Conservation (phyloP, 257 asterid species). For the Capsicum baccatum region DNA sequence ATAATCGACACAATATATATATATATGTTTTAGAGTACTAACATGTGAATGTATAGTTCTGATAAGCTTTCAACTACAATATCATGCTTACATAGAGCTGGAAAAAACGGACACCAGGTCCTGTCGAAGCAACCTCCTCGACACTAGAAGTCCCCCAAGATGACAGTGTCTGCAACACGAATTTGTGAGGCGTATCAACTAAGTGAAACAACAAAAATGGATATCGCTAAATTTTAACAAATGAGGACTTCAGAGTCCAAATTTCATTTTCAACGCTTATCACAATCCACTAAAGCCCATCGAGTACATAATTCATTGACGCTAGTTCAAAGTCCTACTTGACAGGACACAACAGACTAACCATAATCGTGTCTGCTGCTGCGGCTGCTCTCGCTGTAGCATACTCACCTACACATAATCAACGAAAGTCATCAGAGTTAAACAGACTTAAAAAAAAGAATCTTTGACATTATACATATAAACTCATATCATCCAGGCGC, state of each 20-base stretch:
- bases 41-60: not conserved
- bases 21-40: not conserved
- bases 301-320: not conserved
- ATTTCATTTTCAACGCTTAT: not conserved
- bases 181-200: slow-evolving; percentile 29
- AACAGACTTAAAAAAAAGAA: not conserved
- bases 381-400: slow-evolving; percentile 99
- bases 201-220: not conserved
- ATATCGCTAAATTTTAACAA: not conserved
- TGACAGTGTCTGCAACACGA: slow-evolving; percentile 67
- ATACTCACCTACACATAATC: slow-evolving; percentile 74
- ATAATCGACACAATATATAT: not conserved
- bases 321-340: not conserved
- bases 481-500: not conserved
- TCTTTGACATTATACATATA: not conserved
- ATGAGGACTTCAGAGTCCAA: not conserved
- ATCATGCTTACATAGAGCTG: slow-evolving; percentile 52
- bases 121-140: slow-evolving; percentile 88
- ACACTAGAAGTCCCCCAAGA: slow-evolving; percentile 68
- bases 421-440: slow-evolving; percentile 26
- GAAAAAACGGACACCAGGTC: slow-evolving; percentile 59
- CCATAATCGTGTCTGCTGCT: slow-evolving; percentile 97
- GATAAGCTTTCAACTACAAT: not conserved
- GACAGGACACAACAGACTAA: slow-evolving; percentile 30
- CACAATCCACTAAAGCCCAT: not conserved